Conservation (phyloP, 176 grass and related monocot genomes). For the Bonia amplexicaulis region DNA sequence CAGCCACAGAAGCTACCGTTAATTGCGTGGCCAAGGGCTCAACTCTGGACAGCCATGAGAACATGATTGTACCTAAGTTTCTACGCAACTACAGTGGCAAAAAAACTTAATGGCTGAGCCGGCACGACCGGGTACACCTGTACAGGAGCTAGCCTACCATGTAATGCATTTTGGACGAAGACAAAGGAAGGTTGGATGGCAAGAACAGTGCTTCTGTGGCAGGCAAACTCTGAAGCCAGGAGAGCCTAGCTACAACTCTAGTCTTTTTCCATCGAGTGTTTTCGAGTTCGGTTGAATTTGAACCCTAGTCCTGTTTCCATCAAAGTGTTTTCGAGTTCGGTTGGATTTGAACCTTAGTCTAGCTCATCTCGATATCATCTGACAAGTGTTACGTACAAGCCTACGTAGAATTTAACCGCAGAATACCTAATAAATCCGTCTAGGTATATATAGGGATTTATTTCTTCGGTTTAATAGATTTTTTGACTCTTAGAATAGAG, state of each 20-base stretch:
- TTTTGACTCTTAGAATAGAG: background rate
- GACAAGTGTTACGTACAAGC: background rate
- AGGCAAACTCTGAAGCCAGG: background rate
- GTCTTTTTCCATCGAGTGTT: too few relatives aligned
- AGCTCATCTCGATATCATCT: background rate
- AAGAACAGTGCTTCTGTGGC: conserved; percentile 1
- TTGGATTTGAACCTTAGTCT: background rate
- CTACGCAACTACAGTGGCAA: background rate
- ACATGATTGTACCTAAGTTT: background rate
- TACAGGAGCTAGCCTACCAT: background rate
- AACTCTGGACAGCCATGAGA: background rate
- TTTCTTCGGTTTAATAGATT: background rate
- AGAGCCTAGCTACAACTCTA: conserved; percentile 1
- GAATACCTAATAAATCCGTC: background rate
- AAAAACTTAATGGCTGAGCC: conserved; percentile 5
- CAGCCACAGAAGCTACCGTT: background rate
- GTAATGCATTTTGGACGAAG: background rate
- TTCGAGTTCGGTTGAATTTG: background rate
- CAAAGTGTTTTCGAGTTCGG: background rate
- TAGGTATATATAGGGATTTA: background rate
- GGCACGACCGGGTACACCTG: background rate
- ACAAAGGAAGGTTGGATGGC: background rate
- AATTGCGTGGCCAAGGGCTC: background rate
- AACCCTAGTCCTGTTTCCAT: background rate
- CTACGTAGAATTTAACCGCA: background rate